Evolutionary conservation across 2,329 filamentous ascomycete genomes (phyloP), one percentile per base, ranked within the genome.

Genomic region (Aspergillus glaucus): DNA sequence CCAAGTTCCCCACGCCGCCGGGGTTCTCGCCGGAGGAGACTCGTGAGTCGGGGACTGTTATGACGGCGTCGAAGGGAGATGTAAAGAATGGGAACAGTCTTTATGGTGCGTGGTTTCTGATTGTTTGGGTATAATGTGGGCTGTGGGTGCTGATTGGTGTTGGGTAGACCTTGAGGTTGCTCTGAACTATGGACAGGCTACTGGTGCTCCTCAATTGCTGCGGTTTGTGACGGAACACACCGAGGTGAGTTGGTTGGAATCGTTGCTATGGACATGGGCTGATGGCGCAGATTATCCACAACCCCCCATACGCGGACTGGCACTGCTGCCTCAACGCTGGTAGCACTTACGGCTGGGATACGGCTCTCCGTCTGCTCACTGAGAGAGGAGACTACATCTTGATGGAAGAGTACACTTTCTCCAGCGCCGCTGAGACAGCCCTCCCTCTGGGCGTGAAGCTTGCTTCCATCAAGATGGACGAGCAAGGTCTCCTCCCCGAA

Each of bases 221-320:
- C 84, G 93, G 51, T 97, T 87, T 73, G 78, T 97, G 45, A 94
- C 91, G 0, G 93, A 98, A 74, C 93, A 97, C 71, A 95, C 91
- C 0, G 92, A 98, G 71, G 74, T 75, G 59, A 47, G 59, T 34
- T 26, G 17, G 12, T n/a, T 10, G 15, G 22, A 9, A 4, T 3
- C 3, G 39, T 3, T 4, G 6, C 7, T 4, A 12, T 28, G 6
- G 7, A 2, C 19, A 6, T 17, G 34, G 28, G 48, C 55, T 61
- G 53, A 61, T 19, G 6, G 12, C 19, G 2, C 50, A 75, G 72
- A 82, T 97, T 48, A 83, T 95, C 14, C 88, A 89, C 68, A 78
- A 82, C 52, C 91, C 92, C 14, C 88, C 88, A 0, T 97, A 97
- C 65, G 79, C 84, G 15, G 91, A 98, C 72, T 98, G 93, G 93